Base-by-base conservation (phyloP, 2,329 filamentous ascomycete genomes). In the Beauveria varroae region DNA sequence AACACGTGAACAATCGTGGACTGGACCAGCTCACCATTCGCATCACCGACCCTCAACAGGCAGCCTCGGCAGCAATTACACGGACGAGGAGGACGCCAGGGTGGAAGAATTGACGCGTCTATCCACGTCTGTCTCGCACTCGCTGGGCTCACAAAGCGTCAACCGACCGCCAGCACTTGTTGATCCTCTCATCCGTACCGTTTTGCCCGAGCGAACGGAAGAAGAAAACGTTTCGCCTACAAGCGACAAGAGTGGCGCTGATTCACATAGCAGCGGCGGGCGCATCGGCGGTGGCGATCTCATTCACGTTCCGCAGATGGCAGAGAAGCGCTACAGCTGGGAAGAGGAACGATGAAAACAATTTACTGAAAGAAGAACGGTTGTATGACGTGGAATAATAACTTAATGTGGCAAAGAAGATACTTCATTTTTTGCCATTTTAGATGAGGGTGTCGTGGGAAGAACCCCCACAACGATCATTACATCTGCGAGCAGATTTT, bases 21-120 rank as follows among this genome's bases (percentile, higher is more conserved):
- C 55, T 24, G 37, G 50, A 34, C 57, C 47, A 14, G 37, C 20
- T 18, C 40, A 43, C 47, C 41, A 59, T 44, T 34, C 54, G n/a
- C 26, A 40, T 26, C 47, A 55, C 44, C 63, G 65, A 24, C 51
- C 60, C 8, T 72, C 70, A 6, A 72, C 71, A 37, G 76, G 78
- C 61, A 84, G 81, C 2, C 68, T 85, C 8, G 81, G 82, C 22
- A 85, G 82, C 68, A 83, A 85, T 62, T 85, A 77, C 65, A 85
- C 82, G 0, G 77, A 82, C 10, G 79, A 84, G 26, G 80, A 85
- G 63, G 78, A 80, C 63, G 68, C 70, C 7, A 65, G 71, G 14
- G 67, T 66, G 37, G 68, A 69, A 43, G 70, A 71, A 57, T 60
- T 71, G 46, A 66, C 68, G 10, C 64, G 67, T 12, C 69, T 71